These are phyloP conservation scores for Dichotomocladium elegans DNA, from an alignment of 371 early-diverging fungal species.

Conservation along the genomic window DNA sequence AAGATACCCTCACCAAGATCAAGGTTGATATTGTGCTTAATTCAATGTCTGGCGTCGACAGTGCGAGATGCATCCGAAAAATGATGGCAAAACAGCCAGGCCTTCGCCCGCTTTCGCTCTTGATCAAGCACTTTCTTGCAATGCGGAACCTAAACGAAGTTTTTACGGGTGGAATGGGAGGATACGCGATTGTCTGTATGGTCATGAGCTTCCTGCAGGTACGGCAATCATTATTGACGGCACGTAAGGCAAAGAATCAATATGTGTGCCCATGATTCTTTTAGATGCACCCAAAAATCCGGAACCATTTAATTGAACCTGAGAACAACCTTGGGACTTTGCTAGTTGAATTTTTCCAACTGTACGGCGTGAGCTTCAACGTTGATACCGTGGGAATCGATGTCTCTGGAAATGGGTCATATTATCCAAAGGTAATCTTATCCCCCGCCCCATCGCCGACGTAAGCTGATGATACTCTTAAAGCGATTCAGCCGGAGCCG, in stretches of 20 bases:
- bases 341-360: conserved; percentile 93
- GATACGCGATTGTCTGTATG: conserved; percentile 87
- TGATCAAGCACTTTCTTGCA: conserved; percentile 82
- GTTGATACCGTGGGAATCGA: conserved; percentile 66
- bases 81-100: conserved; percentile 56
- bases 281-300: conserved; percentile 81
- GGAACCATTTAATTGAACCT: conserved; percentile 58
- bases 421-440: conserved; percentile 56
- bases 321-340: conserved; percentile 85
- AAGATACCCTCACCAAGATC: conserved; percentile 64
- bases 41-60: conserved; percentile 61
- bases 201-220: conserved; percentile 82
- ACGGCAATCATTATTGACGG: no score
- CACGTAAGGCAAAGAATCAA: no score
- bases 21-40: conserved; percentile 87
- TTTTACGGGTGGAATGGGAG: conserved; percentile 90
- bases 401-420: conserved; percentile 54
- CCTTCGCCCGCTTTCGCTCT: conserved; percentile 64
- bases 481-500: conserved; percentile 1
- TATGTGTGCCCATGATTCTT: no score
- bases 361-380: conserved; percentile 87
- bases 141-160: conserved; percentile 84
- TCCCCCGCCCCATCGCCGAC: no score
- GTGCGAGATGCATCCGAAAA: conserved; percentile 55
- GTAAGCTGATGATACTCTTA: no score